A percentile compares a stretch with the other conserved stretches of the same genome.
phyloP scores from a whole-genome alignment of 192 early-diverging fungal species.

The Physocladia obscura region DNA sequence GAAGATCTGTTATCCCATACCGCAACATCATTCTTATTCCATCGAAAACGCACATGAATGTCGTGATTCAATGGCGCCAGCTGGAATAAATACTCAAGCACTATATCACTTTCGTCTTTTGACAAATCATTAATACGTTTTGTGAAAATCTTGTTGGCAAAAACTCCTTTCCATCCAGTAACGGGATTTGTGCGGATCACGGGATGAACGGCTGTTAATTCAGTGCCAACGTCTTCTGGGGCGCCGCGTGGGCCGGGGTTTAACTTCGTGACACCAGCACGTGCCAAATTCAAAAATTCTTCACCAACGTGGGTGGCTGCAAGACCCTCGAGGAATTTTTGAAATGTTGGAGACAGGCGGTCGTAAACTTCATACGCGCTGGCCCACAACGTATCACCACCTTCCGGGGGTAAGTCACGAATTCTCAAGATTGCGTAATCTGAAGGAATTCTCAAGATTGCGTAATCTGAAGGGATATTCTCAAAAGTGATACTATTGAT shows the following conservation, averaged over 20 bases:
- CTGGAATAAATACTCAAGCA: constrained; percentile 59
- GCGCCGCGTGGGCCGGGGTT: constrained; percentile 17
- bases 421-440: constrained; percentile 23
- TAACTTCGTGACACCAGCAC: neutral
- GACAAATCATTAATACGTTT: constrained; percentile 55
- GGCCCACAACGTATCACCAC: constrained; percentile 28
- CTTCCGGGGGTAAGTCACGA: neutral
- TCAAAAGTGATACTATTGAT: constrained; percentile 25
- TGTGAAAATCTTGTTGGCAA: constrained; percentile 59
- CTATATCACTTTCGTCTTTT: constrained; percentile 52
- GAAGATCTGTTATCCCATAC: constrained; percentile 48
- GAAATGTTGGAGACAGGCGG: constrained; percentile 50
- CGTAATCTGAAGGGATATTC: constrained; percentile 16
- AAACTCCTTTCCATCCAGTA: constrained; percentile 65
- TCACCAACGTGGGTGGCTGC: constrained; percentile 53
- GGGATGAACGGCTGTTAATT: constrained; percentile 34
- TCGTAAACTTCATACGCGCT: constrained; percentile 30
- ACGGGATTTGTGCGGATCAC: constrained; percentile 68
- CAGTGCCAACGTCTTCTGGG: constrained; percentile 12
- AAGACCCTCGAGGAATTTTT: constrained; percentile 59
- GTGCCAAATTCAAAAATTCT: neutral
- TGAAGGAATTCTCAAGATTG: constrained; percentile 18
- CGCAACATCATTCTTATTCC: constrained; percentile 46
- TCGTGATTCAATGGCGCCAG: constrained; percentile 53
- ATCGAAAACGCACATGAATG: constrained; percentile 53